A percentile compares a stretch with the other conserved stretches of the same genome.
Conservation (phyloP, 345 rosid species). For the Eucalyptus regnans region DNA sequence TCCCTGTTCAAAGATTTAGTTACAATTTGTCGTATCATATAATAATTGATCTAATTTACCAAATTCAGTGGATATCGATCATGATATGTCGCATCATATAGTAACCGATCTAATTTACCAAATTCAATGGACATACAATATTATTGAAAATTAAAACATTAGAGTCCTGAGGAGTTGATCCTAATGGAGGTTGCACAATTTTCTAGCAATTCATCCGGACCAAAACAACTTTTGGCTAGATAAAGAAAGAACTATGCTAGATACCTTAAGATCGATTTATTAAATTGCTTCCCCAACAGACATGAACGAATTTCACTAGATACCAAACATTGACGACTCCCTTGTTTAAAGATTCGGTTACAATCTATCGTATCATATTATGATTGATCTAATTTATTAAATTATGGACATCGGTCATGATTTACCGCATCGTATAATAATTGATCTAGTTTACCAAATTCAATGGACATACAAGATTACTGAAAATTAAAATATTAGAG, state of each 20-base stretch:
- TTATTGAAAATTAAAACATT: not conserved
- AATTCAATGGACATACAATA: not conserved
- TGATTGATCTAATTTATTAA: not conserved
- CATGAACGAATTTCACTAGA: not conserved
- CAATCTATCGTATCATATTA: fast-evolving
- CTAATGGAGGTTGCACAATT: not conserved
- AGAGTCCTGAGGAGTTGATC: not conserved
- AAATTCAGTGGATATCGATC: no score
- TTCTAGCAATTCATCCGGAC: not conserved
- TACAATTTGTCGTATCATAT: not conserved
- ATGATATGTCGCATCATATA: no score
- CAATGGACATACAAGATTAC: not conserved
- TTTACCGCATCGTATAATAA: not conserved
- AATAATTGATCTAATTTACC: not conserved
- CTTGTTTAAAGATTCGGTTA: not conserved
- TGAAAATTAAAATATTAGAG: not conserved
- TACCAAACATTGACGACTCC: not conserved
- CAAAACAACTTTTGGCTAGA: not conserved
- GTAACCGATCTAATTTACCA: not conserved
- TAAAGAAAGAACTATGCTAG: not conserved
- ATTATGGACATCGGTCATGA: no score
- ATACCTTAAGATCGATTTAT: not conserved
- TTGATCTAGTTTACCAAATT: not conserved
- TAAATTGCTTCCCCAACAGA: not conserved
- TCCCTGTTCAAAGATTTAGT: not conserved